Percentiles rank a stretch among this genome's conserved stretches.
These are phyloP conservation scores for Blastomyces gilchristii DNA, from an alignment of 2,329 filamentous ascomycete species.

Conservation along the genomic window DNA sequence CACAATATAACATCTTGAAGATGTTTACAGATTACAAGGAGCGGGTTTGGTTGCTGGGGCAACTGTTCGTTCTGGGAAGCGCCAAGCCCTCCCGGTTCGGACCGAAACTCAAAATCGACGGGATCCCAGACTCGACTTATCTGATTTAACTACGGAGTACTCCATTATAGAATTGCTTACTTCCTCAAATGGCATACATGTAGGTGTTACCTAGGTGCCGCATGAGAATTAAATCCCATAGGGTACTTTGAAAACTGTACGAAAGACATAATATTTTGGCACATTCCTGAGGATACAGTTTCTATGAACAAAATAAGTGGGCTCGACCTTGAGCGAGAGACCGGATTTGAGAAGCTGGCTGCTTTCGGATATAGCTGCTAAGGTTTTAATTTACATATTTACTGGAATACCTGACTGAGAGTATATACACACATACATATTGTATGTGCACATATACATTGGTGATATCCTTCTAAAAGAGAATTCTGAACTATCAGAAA, in stretches of 20 bases:
- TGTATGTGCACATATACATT: background rate
- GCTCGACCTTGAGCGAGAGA: background rate
- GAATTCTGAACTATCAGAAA: background rate
- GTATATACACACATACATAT: background rate
- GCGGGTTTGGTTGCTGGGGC: background rate
- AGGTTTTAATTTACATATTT: background rate
- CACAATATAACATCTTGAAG: background rate
- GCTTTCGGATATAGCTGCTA: background rate
- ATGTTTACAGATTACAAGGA: background rate
- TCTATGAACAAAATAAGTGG: background rate
- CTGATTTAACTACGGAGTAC: too few species aligned
- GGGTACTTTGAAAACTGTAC: background rate
- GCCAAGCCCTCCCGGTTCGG: background rate
- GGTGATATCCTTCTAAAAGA: background rate
- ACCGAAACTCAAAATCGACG: background rate
- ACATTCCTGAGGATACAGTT: background rate
- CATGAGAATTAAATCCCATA: background rate
- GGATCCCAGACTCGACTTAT: background rate
- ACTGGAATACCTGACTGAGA: background rate
- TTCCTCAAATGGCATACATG: background rate
- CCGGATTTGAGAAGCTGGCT: background rate
- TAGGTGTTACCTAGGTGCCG: background rate
- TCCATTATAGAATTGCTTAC: background rate
- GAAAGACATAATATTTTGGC: background rate
- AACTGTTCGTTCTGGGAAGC: background rate